A percentile compares a stretch with the other conserved stretches of the same genome.
Evolutionary conservation across 164 flowering plant species (phyloP).

Genomic region (Kingdonia uniflora): DNA sequence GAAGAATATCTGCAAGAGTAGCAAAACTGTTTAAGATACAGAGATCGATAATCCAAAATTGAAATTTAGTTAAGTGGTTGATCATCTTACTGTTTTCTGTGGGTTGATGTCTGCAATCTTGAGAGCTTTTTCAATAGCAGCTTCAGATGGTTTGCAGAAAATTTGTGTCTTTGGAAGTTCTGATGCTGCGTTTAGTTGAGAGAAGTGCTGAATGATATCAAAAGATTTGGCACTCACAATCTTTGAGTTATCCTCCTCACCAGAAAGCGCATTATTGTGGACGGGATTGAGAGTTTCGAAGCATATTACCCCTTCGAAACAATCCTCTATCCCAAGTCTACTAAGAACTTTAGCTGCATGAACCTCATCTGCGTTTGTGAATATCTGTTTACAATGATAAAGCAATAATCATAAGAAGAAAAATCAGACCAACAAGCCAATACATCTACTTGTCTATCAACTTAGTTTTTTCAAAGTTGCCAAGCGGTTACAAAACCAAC

Average conservation of each 20-base stretch:
- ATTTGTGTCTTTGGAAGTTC: conserved; percentile 53
- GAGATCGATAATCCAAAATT: background rate
- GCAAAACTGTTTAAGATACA: background rate
- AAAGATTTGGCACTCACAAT: conserved; percentile 10
- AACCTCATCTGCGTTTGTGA: conserved; percentile 68
- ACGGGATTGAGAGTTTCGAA: conserved; percentile 78
- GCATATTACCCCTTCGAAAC: conserved; percentile 78
- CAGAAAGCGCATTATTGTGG: conserved; percentile 6
- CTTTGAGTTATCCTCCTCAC: conserved; percentile 14
- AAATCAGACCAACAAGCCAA: background rate
- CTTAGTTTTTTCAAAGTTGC: too few species aligned
- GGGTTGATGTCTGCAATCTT: conserved; percentile 64
- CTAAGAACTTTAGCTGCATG: conserved; percentile 61
- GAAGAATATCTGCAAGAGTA: conserved; percentile 69
- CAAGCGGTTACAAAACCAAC: too few species aligned
- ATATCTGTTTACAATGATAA: conserved; percentile 34
- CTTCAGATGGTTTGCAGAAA: conserved; percentile 73
- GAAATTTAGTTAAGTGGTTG: background rate
- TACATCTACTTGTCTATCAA: background rate
- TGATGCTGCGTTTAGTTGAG: conserved; percentile 14
- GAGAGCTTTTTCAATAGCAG: conserved; percentile 50
- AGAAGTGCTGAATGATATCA: conserved; percentile 25
- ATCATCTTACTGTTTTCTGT: conserved; percentile 53
- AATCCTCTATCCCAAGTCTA: conserved; percentile 79
- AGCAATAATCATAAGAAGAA: background rate